Evolutionary conservation across 768 basidiomycete genomes (phyloP), one percentile per base, ranked within the genome.

Genomic region (Clathrus columnatus): DNA sequence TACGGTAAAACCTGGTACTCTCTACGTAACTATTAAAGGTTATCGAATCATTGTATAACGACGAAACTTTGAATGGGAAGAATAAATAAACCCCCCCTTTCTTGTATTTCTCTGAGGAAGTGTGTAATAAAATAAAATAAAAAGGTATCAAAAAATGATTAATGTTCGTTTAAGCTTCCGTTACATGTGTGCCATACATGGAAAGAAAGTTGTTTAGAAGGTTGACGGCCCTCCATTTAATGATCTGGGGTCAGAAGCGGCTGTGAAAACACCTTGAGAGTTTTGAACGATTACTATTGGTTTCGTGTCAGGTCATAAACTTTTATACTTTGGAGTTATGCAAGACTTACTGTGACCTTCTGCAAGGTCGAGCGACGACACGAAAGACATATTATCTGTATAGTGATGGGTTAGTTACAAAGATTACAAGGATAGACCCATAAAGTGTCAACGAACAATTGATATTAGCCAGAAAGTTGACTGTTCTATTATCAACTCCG

Each of bases 1-100:
- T 91, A 90, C 61, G 61, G 57, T 11, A 63, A 58, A 45, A 51
- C 50, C 6, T 48, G 52, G 6, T 58, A 58, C 48, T 50, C 61
- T n/a, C 48, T 60, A 28, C 49, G 51, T 29, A 54, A 47, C 18
- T n/a, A 47, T 23, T 28, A 28, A 23, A 7, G 11, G 14, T 47
- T 47, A n/a, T n/a, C n/a, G n/a, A n/a, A n/a, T n/a, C n/a, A n/a
- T n/a, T n/a, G n/a, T n/a, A n/a, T n/a, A n/a, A n/a, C n/a, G n/a
- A n/a, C n/a, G n/a, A n/a, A n/a, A n/a, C n/a, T n/a, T n/a, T n/a
- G n/a, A n/a, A n/a, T n/a, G n/a, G n/a, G n/a, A n/a, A n/a, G n/a
- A n/a, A n/a, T n/a, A n/a, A n/a, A n/a, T n/a, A n/a, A n/a, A n/a
- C n/a, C n/a, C n/a, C n/a, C n/a, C n/a, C n/a, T n/a, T n/a, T n/a